Evolutionary conservation across 2,329 filamentous ascomycete genomes (phyloP).

Genomic region (Clonostachys sp.): DNA sequence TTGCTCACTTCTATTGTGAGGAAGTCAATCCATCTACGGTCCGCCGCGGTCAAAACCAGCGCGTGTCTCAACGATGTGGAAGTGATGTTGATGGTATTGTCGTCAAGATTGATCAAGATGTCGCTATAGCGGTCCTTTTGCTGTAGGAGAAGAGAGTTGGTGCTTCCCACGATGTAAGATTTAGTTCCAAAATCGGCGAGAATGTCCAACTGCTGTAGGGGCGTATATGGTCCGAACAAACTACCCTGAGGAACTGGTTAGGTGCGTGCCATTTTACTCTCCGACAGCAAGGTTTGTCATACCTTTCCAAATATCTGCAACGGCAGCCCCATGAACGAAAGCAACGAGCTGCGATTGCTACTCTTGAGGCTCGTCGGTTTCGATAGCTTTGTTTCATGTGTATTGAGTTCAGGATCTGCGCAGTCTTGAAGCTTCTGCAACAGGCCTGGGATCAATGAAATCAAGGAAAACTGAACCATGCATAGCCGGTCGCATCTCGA

Average conservation of each 20-base stretch:
- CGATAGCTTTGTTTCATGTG: slow-evolving; percentile 68
- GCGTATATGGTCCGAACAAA: slow-evolving; percentile 94
- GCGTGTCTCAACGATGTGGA: slow-evolving; percentile 74
- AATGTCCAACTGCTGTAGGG: slow-evolving; percentile 90
- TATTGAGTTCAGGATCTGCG: slow-evolving; percentile 88
- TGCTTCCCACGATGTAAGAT: slow-evolving; percentile 95
- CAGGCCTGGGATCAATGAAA: slow-evolving; percentile 90
- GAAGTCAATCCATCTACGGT: slow-evolving; percentile 94
- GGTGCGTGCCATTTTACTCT: neutral
- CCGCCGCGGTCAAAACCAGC: slow-evolving; percentile 75
- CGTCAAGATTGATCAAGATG: slow-evolving; percentile 92
- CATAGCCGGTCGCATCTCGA: slow-evolving; percentile 93
- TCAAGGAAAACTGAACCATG: slow-evolving; percentile 97
- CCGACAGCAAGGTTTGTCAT: neutral
- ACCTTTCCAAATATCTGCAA: slow-evolving; percentile 94
- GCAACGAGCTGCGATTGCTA: slow-evolving; percentile 83
- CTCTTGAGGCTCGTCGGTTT: slow-evolving; percentile 83
- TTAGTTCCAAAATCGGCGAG: slow-evolving; percentile 92
- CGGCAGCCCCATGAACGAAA: slow-evolving; percentile 91
- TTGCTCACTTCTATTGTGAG: slow-evolving; percentile 90
- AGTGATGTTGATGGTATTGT: slow-evolving; percentile 78
- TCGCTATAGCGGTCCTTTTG: slow-evolving; percentile 96
- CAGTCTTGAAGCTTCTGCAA: slow-evolving; percentile 91
- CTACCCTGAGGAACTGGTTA: slow-evolving; percentile 57
- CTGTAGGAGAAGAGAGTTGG: slow-evolving; percentile 88